phyloP scores from a whole-genome alignment of 306 rosid species.

The Medicago arabica region DNA sequence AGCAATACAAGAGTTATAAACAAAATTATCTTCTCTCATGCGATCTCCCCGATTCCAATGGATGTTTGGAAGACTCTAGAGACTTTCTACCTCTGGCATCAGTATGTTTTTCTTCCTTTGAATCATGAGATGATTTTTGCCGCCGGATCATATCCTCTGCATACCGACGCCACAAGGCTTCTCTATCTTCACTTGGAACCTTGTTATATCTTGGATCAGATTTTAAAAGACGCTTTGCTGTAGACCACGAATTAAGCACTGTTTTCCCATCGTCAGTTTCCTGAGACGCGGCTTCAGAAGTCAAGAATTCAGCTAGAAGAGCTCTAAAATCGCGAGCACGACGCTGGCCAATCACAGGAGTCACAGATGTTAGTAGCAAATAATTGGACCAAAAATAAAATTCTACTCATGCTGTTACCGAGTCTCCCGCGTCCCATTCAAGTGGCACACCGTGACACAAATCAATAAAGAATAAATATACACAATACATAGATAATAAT shows the following conservation, averaged over 20 bases:
- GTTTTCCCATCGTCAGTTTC: constrained; percentile 82
- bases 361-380: constrained; percentile 38
- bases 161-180: constrained; percentile 76
- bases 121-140: constrained; percentile 62
- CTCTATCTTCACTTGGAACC: constrained; percentile 84
- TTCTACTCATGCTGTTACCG: neutral
- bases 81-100: constrained; percentile 60
- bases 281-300: constrained; percentile 64
- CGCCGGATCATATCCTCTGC: constrained; percentile 74
- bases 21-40: constrained; percentile 56
- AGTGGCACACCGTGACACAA: neutral
- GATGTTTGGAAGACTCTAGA: constrained; percentile 54
- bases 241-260: constrained; percentile 87
- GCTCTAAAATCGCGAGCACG: constrained; percentile 77
- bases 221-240: constrained; percentile 76
- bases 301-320: constrained; percentile 73
- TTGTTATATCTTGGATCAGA: constrained; percentile 78
- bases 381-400: constrained; percentile 20
- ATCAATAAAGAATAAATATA: neutral
- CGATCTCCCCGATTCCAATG: constrained; percentile 58
- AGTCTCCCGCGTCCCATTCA: neutral
- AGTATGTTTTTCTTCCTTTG: constrained; percentile 62
- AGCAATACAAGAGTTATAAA: constrained; percentile 3
- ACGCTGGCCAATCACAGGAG: constrained; percentile 59
- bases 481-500: neutral